Evolutionary conservation across 140 eudicot species (phyloP).

Genomic region (Senecio squalidus): DNA sequence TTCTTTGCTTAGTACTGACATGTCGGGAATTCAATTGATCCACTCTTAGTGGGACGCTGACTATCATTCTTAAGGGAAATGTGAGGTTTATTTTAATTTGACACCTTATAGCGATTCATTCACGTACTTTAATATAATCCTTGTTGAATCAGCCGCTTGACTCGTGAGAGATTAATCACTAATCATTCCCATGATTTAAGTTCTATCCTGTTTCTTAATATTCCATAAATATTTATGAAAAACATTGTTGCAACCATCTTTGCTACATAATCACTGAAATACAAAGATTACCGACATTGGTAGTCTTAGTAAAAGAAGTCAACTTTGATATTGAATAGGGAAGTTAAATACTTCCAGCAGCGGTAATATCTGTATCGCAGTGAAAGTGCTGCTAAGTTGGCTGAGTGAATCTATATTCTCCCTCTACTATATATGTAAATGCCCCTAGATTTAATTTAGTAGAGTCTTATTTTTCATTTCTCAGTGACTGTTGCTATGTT

Average conservation of each 20-base stretch:
- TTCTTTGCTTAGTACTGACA: background rate
- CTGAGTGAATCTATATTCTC: no score
- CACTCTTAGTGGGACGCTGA: slow-evolving; percentile 4
- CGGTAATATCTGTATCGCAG: background rate
- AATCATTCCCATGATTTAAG: slow-evolving; percentile 1
- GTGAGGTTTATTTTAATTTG: slow-evolving; percentile 11
- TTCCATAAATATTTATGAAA: background rate
- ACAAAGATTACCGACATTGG: background rate
- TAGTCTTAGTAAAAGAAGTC: no score
- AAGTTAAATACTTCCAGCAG: background rate
- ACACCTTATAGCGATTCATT: background rate
- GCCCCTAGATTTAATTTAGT: slow-evolving; percentile 8
- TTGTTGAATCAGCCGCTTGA: background rate
- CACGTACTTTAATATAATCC: background rate
- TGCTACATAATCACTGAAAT: background rate
- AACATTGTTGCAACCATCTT: slow-evolving; percentile 2
- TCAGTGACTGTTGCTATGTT: background rate
- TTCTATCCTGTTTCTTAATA: no score
- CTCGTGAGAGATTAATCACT: background rate
- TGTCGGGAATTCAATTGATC: background rate
- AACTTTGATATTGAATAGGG: no score
- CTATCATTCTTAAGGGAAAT: background rate
- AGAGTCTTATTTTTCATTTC: background rate
- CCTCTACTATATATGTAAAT: no score
- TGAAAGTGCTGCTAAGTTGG: background rate